Percentiles rank a stretch among this genome's conserved stretches.
phyloP scores from a whole-genome alignment of 257 asterid species.

The Capsicum baccatum region DNA sequence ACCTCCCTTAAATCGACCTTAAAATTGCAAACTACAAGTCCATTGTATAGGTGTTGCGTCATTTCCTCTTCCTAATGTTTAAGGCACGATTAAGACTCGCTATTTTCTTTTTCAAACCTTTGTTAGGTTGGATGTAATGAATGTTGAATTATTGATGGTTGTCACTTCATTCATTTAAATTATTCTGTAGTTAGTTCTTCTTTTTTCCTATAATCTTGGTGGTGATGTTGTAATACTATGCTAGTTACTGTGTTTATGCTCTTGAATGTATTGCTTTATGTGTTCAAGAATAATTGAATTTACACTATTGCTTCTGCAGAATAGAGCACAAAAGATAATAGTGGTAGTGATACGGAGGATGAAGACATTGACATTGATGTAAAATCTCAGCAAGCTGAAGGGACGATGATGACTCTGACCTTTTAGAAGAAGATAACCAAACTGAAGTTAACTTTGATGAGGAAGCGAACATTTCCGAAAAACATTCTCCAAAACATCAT shows the following conservation, averaged over 20 bases:
- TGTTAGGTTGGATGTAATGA: background rate
- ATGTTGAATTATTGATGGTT: conserved; percentile 10
- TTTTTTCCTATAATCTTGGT: background rate
- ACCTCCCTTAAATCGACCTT: too few species aligned
- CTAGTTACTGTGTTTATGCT: conserved; percentile 10
- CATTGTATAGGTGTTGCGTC: background rate
- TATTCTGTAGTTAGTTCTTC: conserved; percentile 20
- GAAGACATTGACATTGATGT: conserved; percentile 47
- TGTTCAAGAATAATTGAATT: background rate
- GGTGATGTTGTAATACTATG: background rate
- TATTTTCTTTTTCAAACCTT: background rate
- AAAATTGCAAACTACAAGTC: background rate
- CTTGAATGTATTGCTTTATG: background rate
- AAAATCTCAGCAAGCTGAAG: conserved; percentile 44
- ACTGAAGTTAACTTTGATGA: conserved; percentile 62
- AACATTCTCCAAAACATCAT: conserved; percentile 63
- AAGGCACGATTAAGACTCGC: background rate
- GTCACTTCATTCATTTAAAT: conserved; percentile 15
- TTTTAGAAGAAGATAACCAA: conserved; percentile 2
- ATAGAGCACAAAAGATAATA: conserved; percentile 41
- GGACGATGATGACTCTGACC: too few species aligned
- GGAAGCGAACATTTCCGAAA: conserved; percentile 79
- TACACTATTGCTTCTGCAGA: conserved; percentile 56
- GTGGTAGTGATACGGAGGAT: conserved; percentile 56
- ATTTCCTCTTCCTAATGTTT: conserved; percentile 18